Evolutionary conservation across 1,284 basidiomycete genomes (phyloP).

Genomic region (Laetiporus sulphureus): DNA sequence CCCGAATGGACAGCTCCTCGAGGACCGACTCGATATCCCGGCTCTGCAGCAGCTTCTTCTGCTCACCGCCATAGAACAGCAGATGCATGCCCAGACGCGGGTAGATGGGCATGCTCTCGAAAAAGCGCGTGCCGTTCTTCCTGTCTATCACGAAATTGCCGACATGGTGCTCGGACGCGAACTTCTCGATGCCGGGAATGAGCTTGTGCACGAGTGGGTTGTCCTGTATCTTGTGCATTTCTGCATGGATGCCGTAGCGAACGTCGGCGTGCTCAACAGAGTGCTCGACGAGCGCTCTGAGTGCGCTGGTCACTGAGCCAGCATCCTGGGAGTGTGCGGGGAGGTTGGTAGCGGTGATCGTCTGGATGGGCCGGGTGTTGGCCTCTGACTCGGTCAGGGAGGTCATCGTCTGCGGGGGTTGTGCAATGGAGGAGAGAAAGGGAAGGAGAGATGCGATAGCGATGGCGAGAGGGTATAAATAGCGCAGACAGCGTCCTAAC

Average conservation of each 20-base stretch:
- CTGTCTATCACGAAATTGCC: slow-evolving; percentile 68
- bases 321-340: slow-evolving; percentile 18
- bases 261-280: slow-evolving; percentile 33
- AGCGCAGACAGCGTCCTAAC: too few relatives aligned
- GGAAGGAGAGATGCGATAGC: too few relatives aligned
- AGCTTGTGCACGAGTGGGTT: slow-evolving; percentile 38
- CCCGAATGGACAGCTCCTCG: slow-evolving; percentile 60
- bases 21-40: slow-evolving; percentile 52
- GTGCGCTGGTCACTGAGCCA: slow-evolving; percentile 20
- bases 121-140: slow-evolving; percentile 52
- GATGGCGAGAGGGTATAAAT: too few relatives aligned
- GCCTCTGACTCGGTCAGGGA: slow-evolving; percentile 13
- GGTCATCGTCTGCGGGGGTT: slow-evolving; percentile 10
- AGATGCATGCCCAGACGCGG: slow-evolving; percentile 71
- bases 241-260: slow-evolving; percentile 36
- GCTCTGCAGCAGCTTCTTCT: slow-evolving; percentile 48
- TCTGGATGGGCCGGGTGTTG: slow-evolving; percentile 22
- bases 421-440: background rate
- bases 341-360: slow-evolving; percentile 21
- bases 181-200: slow-evolving; percentile 48
- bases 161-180: slow-evolving; percentile 46
- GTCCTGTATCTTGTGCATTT: slow-evolving; percentile 20
- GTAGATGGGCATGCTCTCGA: slow-evolving; percentile 81
- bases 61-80: slow-evolving; percentile 59
- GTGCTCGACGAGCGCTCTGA: slow-evolving; percentile 37